These are phyloP conservation scores for Davidsoniella virescens DNA, from an alignment of 2,329 filamentous ascomycete genomes.

Conservation along the genomic window DNA sequence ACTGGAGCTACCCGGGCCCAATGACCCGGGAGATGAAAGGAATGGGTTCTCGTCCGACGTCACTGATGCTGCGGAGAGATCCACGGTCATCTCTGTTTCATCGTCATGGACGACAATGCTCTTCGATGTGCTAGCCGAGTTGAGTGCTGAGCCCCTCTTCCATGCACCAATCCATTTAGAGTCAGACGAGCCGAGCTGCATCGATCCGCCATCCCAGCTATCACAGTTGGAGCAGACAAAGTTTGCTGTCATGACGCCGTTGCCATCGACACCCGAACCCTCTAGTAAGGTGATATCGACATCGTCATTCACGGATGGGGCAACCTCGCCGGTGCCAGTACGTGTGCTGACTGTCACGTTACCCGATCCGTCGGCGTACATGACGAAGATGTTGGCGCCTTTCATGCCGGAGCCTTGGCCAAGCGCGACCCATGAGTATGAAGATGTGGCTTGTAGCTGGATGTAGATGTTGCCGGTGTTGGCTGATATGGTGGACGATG, in stretches of 20 bases:
- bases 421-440: constrained; percentile 40
- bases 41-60: constrained; percentile 37
- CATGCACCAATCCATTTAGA: constrained; percentile 39
- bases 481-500: constrained; percentile 29
- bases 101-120: constrained; percentile 31
- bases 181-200: constrained; percentile 26
- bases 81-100: constrained; percentile 27
- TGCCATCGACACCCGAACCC: constrained; percentile 36
- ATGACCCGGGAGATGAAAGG: constrained; percentile 15
- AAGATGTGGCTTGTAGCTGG: constrained; percentile 38
- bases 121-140: constrained; percentile 25
- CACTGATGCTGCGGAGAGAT: constrained; percentile 32
- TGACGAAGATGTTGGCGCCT: constrained; percentile 43
- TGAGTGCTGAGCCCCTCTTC: constrained; percentile 30
- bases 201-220: constrained; percentile 26
- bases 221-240: constrained; percentile 38
- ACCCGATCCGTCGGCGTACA: constrained; percentile 40
- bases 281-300: constrained; percentile 35
- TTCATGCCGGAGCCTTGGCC: constrained; percentile 40
- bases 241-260: constrained; percentile 42
- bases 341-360: constrained; percentile 48
- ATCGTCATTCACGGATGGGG: constrained; percentile 30
- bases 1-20: constrained; percentile 12
- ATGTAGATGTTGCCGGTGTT: constrained; percentile 42
- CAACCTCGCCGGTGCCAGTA: constrained; percentile 27